A percentile compares a stretch with the other conserved stretches of the same genome.
Evolutionary conservation across 495 filamentous ascomycete species (phyloP).

Genomic region (Pseudomonodictys pantanalensis): DNA sequence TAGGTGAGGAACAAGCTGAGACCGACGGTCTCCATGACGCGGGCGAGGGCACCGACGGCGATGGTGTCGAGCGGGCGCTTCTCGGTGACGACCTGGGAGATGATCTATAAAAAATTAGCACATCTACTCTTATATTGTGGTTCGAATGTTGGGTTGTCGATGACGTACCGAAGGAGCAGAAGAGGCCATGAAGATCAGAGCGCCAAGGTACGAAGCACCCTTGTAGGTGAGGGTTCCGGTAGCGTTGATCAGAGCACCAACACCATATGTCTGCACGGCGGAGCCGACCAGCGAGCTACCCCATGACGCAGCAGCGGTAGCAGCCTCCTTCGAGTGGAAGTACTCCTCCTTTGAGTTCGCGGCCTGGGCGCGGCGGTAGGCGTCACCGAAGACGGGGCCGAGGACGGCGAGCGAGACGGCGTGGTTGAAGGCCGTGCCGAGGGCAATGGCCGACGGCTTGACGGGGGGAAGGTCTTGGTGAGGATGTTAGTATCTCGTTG

Average conservation of each 20-base stretch:
- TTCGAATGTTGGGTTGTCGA: background rate
- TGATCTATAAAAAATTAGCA: conserved; percentile 55
- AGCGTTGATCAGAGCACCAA: conserved; percentile 92
- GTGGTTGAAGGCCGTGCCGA: conserved; percentile 95
- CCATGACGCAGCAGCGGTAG: conserved; percentile 82
- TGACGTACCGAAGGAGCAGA: conserved; percentile 78
- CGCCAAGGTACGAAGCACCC: conserved; percentile 90
- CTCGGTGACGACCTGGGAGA: conserved; percentile 83
- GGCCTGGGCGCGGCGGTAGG: conserved; percentile 87
- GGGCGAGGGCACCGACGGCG: conserved; percentile 75
- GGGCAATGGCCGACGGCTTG: conserved; percentile 95
- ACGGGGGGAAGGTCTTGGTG: conserved; percentile 82
- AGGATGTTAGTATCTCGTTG: background rate
- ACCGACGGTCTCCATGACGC: conserved; percentile 89
- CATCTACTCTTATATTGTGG: background rate
- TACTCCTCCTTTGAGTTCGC: conserved; percentile 97
- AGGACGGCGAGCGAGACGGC: conserved; percentile 75
- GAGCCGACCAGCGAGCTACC: conserved; percentile 86
- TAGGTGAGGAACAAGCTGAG: conserved; percentile 88
- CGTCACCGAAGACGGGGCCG: conserved; percentile 86
- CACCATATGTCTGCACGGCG: conserved; percentile 86
- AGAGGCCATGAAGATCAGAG: conserved; percentile 86
- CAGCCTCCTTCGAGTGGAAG: conserved; percentile 86
- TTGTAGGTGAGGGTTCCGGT: conserved; percentile 93
- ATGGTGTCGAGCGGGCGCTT: conserved; percentile 87